phyloP scores from a whole-genome alignment of 495 filamentous ascomycete species.

The Aspergillus hancockii region DNA sequence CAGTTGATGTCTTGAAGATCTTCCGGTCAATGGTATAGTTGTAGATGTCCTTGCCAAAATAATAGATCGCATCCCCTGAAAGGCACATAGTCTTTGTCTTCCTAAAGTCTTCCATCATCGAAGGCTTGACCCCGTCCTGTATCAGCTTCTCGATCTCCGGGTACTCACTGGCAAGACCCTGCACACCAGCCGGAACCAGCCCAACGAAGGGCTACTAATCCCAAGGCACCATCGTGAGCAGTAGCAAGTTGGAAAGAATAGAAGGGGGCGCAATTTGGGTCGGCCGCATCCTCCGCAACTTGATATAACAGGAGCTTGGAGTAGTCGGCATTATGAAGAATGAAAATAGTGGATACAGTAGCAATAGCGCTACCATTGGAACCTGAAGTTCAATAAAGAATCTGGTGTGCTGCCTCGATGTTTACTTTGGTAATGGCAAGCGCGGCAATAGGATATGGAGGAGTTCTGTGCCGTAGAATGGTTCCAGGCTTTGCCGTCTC shows the following conservation, averaged over 20 bases:
- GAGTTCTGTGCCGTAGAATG: constrained; percentile 44
- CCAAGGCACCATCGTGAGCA: constrained; percentile 15
- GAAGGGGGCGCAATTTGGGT: constrained; percentile 31
- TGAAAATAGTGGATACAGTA: constrained; percentile 51
- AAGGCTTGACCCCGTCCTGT: constrained; percentile 13
- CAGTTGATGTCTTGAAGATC: constrained; percentile 15
- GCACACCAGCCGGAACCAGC: constrained; percentile 20
- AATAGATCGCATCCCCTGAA: constrained; percentile 17
- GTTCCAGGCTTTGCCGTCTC: constrained; percentile 39
- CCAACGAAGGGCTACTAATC: constrained; percentile 27
- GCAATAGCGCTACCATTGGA: constrained; percentile 41
- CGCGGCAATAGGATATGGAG: constrained; percentile 26
- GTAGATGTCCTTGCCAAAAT: constrained; percentile 23
- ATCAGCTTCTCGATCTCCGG: constrained; percentile 15
- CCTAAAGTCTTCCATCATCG: constrained; percentile 17
- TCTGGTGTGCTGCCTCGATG: constrained; percentile 41
- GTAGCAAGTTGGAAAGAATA: constrained; percentile 20
- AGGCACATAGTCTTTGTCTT: constrained; percentile 23
- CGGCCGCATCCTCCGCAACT: constrained; percentile 43
- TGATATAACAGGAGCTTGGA: constrained; percentile 46
- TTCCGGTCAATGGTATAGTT: constrained; percentile 12
- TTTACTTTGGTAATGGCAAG: constrained; percentile 35
- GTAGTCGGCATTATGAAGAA: constrained; percentile 36
- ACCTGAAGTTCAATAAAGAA: constrained; percentile 55
- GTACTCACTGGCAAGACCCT: constrained; percentile 28